A percentile compares a stretch with the other conserved stretches of the same genome.
Evolutionary conservation across 345 rosid genomes (phyloP).

Genomic region (Aethionema arabicum): DNA sequence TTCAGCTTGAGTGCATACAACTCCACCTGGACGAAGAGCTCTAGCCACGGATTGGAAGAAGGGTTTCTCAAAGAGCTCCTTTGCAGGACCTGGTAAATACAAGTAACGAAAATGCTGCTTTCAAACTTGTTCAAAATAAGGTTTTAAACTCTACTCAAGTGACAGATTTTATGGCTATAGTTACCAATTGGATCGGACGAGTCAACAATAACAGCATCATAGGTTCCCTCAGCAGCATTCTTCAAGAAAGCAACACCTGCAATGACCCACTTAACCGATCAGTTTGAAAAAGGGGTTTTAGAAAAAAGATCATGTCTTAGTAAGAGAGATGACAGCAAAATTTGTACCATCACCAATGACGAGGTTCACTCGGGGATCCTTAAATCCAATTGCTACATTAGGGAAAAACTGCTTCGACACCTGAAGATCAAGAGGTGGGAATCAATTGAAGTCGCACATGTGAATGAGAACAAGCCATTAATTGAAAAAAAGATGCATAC

Average conservation of each 20-base stretch:
- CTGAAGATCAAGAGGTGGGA: slow-evolving; percentile 36
- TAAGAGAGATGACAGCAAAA: not conserved
- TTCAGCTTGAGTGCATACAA: slow-evolving; percentile 91
- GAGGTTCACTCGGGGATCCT: slow-evolving; percentile 87
- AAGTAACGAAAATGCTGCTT: too few relatives aligned
- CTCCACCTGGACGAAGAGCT: slow-evolving; percentile 99
- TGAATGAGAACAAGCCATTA: not conserved
- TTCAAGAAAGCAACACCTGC: slow-evolving; percentile 89
- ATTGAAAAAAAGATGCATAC: not conserved
- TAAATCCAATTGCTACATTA: slow-evolving; percentile 73
- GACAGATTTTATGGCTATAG: not conserved
- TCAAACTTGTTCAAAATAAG: too few relatives aligned
- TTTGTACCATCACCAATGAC: slow-evolving; percentile 83
- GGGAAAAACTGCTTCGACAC: slow-evolving; percentile 88
- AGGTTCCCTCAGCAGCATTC: slow-evolving; percentile 72
- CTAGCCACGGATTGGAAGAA: slow-evolving; percentile 76
- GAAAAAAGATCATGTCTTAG: not conserved
- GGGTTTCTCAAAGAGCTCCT: slow-evolving; percentile 95
- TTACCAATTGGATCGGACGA: slow-evolving; percentile 93
- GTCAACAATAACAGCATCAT: slow-evolving; percentile 92
- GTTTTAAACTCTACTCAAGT: too few relatives aligned
- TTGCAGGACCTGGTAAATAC: slow-evolving; percentile 70
- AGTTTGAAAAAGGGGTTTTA: not conserved
- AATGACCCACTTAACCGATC: not conserved
- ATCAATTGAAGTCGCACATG: not conserved